phyloP scores from a whole-genome alignment of 768 basidiomycete genomes.

The Russula lepida region DNA sequence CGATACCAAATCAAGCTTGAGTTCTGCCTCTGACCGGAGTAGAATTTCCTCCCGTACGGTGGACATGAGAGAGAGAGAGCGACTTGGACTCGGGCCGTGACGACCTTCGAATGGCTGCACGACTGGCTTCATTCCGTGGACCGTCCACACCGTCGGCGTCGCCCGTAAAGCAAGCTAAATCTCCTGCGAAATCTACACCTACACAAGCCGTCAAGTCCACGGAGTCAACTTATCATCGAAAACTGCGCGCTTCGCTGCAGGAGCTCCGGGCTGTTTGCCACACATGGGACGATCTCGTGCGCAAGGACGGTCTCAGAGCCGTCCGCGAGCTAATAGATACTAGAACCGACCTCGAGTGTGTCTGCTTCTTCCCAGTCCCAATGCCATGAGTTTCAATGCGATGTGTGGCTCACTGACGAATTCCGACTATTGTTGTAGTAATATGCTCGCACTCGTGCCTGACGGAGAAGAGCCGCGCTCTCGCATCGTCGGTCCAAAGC shows the following conservation, averaged over 20 bases:
- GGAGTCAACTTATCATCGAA: constrained; percentile 79
- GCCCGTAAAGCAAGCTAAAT: constrained; percentile 42
- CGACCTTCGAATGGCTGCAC: constrained; percentile 36
- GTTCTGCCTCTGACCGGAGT: constrained; percentile 35
- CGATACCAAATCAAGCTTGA: constrained; percentile 49
- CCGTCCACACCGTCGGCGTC: constrained; percentile 69
- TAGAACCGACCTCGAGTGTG: constrained; percentile 80
- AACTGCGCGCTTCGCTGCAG: constrained; percentile 55
- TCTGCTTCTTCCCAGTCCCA: constrained; percentile 9
- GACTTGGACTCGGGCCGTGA: neutral
- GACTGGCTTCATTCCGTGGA: constrained; percentile 70
- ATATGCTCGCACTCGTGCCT: constrained; percentile 50
- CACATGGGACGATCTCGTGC: constrained; percentile 80
- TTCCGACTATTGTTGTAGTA: constrained; percentile 35
- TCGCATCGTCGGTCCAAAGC: constrained; percentile 54
- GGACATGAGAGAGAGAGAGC: neutral
- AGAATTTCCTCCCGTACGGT: neutral
- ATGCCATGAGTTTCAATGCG: neutral
- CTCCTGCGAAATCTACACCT: constrained; percentile 26
- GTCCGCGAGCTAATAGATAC: constrained; percentile 63
- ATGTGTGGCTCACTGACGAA: neutral
- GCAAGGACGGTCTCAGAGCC: constrained; percentile 73
- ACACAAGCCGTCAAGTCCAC: constrained; percentile 35
- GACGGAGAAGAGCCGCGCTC: constrained; percentile 45
- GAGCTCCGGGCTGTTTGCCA: constrained; percentile 55